Evolutionary conservation across 768 basidiomycete genomes (phyloP).

Genomic region (Hygrocybe coccinea): DNA sequence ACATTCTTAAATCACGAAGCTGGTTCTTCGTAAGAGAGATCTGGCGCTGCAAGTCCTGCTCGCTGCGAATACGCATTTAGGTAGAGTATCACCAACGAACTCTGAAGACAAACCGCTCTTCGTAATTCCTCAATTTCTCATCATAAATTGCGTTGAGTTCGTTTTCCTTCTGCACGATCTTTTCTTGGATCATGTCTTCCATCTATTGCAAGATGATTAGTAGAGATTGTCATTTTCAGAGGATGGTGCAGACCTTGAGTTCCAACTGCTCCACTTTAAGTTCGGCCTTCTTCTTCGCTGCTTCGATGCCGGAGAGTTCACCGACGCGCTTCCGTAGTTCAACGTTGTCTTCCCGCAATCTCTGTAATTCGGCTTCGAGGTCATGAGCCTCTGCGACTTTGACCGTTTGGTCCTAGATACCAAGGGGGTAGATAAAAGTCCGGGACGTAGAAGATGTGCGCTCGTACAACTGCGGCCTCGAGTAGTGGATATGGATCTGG

Average conservation of each 20-base stretch:
- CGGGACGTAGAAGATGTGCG: neutral
- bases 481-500: slow-evolving; percentile 97
- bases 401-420: slow-evolving; percentile 81
- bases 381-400: slow-evolving; percentile 78
- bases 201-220: slow-evolving; percentile 51
- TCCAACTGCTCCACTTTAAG: slow-evolving; percentile 72
- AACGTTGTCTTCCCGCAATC: slow-evolving; percentile 75
- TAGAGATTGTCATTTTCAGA: neutral
- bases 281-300: slow-evolving; percentile 73
- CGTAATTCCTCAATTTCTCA: slow-evolving; percentile 91
- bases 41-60: slow-evolving; percentile 91
- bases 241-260: slow-evolving; percentile 55
- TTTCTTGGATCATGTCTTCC: slow-evolving; percentile 89
- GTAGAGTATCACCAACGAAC: neutral
- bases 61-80: slow-evolving; percentile 45
- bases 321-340: slow-evolving; percentile 67
- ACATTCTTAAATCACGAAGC: slow-evolving; percentile 81
- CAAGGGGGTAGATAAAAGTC: neutral
- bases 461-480: slow-evolving; percentile 81
- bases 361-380: slow-evolving; percentile 67
- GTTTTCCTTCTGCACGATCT: slow-evolving; percentile 88
- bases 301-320: slow-evolving; percentile 61
- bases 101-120: slow-evolving; percentile 66
- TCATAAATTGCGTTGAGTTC: slow-evolving; percentile 97
- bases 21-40: slow-evolving; percentile 83